A percentile compares a stretch with the other conserved stretches of the same genome.
Conservation (phyloP, 495 filamentous ascomycete genomes). For the Penicillium tannophilum region DNA sequence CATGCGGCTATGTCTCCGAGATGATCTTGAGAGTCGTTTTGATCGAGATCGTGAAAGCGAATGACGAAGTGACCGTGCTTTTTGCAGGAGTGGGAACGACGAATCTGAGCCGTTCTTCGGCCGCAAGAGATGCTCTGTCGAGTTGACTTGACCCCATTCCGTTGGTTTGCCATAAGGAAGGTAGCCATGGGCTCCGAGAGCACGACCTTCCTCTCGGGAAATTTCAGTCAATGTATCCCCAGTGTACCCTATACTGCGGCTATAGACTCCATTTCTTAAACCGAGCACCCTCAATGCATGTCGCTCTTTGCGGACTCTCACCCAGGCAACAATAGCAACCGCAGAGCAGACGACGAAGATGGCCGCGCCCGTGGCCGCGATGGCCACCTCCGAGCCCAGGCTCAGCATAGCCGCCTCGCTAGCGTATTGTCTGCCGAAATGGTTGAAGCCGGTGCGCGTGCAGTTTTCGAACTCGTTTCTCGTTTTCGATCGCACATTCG, state of each 20-base stretch:
- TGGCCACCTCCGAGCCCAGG: slow-evolving; percentile 42
- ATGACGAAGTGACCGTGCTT: slow-evolving; percentile 32
- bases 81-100: slow-evolving; percentile 29
- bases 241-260: slow-evolving; percentile 28
- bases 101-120: slow-evolving; percentile 28
- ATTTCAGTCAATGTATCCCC: slow-evolving; percentile 41
- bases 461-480: slow-evolving; percentile 3
- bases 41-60: slow-evolving; percentile 38
- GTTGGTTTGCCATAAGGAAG: slow-evolving; percentile 41
- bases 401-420: slow-evolving; percentile 35
- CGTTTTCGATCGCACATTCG: slow-evolving; percentile 13
- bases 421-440: slow-evolving; percentile 8
- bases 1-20: slow-evolving; percentile 25
- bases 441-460: slow-evolving; percentile 5
- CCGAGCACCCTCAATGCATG: slow-evolving; percentile 34
- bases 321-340: slow-evolving; percentile 40
- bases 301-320: slow-evolving; percentile 44
- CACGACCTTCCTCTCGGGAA: slow-evolving; percentile 37
- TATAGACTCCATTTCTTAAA: slow-evolving; percentile 27
- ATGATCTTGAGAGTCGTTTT: slow-evolving; percentile 27
- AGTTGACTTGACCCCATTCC: slow-evolving; percentile 48
- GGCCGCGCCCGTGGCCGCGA: slow-evolving; percentile 44
- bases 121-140: slow-evolving; percentile 39
- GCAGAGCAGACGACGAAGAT: slow-evolving; percentile 39
- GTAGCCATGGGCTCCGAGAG: slow-evolving; percentile 40